phyloP scores from a whole-genome alignment of 352 stramenopile species.

The Thalassiosira exigua region DNA sequence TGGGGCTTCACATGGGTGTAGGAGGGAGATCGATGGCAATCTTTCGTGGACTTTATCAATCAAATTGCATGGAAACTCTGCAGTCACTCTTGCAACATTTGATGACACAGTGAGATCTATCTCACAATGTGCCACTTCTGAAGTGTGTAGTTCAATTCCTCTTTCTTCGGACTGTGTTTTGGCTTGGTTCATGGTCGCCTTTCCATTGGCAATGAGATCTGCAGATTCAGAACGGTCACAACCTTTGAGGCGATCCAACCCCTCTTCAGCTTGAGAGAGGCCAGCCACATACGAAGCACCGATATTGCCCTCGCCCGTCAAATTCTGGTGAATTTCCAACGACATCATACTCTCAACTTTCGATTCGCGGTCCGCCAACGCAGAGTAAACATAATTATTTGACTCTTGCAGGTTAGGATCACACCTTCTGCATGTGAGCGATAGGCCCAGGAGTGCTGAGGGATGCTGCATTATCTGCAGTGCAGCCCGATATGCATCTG shows the following conservation, averaged over 20 bases:
- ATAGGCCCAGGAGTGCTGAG: constrained; percentile 65
- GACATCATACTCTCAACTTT: constrained; percentile 45
- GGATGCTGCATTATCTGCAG: constrained; percentile 74
- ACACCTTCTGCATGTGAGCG: constrained; percentile 55
- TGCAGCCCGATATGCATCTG: constrained; percentile 72
- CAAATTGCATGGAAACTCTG: constrained; percentile 29
- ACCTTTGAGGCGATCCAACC: constrained; percentile 11
- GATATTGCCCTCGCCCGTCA: constrained; percentile 38
- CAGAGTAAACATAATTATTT: constrained; percentile 35
- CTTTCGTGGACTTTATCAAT: constrained; percentile 26
- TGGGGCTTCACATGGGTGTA: not conserved
- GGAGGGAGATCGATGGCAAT: not conserved
- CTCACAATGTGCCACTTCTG: constrained; percentile 25
- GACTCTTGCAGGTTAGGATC: constrained; percentile 3
- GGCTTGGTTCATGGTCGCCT: constrained; percentile 8
- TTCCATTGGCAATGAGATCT: constrained; percentile 20
- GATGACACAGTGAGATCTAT: constrained; percentile 20
- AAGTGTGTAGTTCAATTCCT: not conserved
- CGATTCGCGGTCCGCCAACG: constrained; percentile 31
- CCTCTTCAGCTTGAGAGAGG: constrained; percentile 41
- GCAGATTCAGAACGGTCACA: not conserved
- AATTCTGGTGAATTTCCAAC: constrained; percentile 47
- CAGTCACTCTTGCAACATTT: constrained; percentile 4
- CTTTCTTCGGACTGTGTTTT: not conserved
- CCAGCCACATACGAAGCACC: constrained; percentile 36